phyloP scores from a whole-genome alignment of 2,329 filamentous ascomycete genomes.

The Fulvia fulva region DNA sequence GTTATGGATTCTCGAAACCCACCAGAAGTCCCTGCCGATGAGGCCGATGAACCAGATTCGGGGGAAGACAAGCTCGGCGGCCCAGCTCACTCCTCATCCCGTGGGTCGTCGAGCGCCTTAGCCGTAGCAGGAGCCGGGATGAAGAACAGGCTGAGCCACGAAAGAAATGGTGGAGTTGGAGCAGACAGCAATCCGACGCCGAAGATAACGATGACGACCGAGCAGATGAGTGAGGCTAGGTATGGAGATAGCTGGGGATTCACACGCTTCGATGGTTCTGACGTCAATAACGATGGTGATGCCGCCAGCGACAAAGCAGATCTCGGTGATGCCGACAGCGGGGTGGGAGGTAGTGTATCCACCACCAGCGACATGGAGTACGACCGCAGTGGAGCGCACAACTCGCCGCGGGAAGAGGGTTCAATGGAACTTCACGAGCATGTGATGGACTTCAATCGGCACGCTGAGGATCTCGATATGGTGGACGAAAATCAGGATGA shows the following conservation, averaged over 20 bases:
- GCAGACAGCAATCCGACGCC: conserved; percentile 26
- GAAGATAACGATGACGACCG: conserved; percentile 21
- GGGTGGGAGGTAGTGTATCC: background rate
- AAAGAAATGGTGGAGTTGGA: conserved; percentile 23
- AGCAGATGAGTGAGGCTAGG: background rate
- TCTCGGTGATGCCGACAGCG: background rate
- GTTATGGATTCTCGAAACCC: conserved; percentile 59
- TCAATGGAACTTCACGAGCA: background rate
- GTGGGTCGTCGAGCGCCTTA: conserved; percentile 85
- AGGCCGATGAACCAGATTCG: conserved; percentile 47
- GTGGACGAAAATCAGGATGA: background rate
- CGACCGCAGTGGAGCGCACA: background rate
- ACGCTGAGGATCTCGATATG: no score
- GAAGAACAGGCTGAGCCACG: conserved; percentile 16
- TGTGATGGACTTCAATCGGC: no score
- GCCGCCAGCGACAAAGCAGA: background rate
- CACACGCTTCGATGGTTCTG: background rate
- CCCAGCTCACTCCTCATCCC: conserved; percentile 62
- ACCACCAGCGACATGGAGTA: background rate
- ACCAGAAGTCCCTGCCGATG: conserved; percentile 42
- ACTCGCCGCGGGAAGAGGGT: background rate
- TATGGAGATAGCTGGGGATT: background rate
- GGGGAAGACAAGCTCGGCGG: conserved; percentile 86
- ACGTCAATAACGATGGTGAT: background rate
- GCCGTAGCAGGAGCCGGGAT: conserved; percentile 59